phyloP scores from a whole-genome alignment of 441 rosid species.

The Brassica balearica region DNA sequence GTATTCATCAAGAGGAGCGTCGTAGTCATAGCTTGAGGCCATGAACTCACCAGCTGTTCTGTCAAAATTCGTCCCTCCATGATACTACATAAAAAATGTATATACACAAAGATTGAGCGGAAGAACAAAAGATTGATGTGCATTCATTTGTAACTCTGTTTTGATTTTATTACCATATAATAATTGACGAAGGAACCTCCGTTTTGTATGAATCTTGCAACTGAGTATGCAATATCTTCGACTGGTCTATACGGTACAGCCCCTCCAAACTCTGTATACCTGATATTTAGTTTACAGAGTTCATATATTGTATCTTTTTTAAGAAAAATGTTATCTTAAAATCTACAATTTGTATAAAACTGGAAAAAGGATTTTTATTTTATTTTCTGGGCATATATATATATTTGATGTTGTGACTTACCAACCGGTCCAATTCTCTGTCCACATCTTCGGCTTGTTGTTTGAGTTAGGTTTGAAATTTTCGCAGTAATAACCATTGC shows the following conservation, averaged over 20 bases:
- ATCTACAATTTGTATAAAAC: background rate
- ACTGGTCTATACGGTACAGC: conserved; percentile 59
- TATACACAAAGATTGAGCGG: conserved; percentile 14
- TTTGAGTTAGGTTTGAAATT: conserved; percentile 54
- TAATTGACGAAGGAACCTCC: conserved; percentile 65
- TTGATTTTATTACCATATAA: conserved; percentile 53
- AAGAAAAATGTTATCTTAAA: background rate
- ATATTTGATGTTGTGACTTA: conserved; percentile 37
- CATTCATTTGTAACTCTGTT: background rate
- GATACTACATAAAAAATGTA: conserved; percentile 49
- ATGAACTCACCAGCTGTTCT: conserved; percentile 81
- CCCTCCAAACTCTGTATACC: conserved; percentile 53
- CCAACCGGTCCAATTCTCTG: conserved; percentile 76
- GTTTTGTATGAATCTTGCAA: conserved; percentile 53
- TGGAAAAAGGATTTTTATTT: background rate
- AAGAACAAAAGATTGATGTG: background rate
- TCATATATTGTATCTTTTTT: background rate
- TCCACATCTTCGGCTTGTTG: conserved; percentile 69
- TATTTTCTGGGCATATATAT: background rate
- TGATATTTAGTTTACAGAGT: conserved; percentile 9
- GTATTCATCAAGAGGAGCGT: conserved; percentile 77
- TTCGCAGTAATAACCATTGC: conserved; percentile 80
- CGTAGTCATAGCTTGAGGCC: conserved; percentile 78
- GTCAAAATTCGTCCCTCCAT: conserved; percentile 77
- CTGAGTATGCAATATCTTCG: conserved; percentile 67